These are phyloP conservation scores for Venustampulla echinocandica DNA, from an alignment of 495 filamentous ascomycete genomes.

Conservation along the genomic window DNA sequence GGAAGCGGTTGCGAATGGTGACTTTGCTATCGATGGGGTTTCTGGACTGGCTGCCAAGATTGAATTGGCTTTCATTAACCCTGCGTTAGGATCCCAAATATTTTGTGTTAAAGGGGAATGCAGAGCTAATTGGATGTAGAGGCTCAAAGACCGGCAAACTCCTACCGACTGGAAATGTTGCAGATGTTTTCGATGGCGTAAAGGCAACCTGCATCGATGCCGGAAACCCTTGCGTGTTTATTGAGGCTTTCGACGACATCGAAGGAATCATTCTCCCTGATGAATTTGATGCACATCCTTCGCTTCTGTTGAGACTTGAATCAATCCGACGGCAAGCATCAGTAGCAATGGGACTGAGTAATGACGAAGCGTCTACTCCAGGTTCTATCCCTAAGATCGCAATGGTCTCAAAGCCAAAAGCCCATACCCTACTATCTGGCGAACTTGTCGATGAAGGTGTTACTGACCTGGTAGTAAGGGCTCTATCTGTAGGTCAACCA, in stretches of 20 bases:
- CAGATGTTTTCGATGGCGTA: slow-evolving; percentile 45
- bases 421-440: slow-evolving; percentile 26
- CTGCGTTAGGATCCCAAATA: slow-evolving; percentile 29
- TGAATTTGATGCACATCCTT: slow-evolving; percentile 37
- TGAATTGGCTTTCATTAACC: slow-evolving; percentile 53
- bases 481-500: slow-evolving; percentile 45
- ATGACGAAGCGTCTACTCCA: slow-evolving; percentile 32
- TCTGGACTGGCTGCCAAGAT: slow-evolving; percentile 48
- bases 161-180: slow-evolving; percentile 52
- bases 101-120: neutral
- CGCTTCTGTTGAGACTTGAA: slow-evolving; percentile 46
- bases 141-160: slow-evolving; percentile 59
- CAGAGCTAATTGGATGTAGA: slow-evolving; percentile 10
- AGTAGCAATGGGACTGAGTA: slow-evolving; percentile 52
- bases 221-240: slow-evolving; percentile 59
- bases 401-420: slow-evolving; percentile 39
- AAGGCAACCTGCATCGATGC: slow-evolving; percentile 54
- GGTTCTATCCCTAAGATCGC: slow-evolving; percentile 61
- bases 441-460: slow-evolving; percentile 19
- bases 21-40: slow-evolving; percentile 61
- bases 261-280: slow-evolving; percentile 43
- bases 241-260: slow-evolving; percentile 42
- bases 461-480: slow-evolving; percentile 21
- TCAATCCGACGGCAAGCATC: slow-evolving; percentile 52
- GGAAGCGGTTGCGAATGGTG: slow-evolving; percentile 40